These are phyloP conservation scores for Epithele typhae DNA, from an alignment of 768 basidiomycete genomes.

Conservation along the genomic window DNA sequence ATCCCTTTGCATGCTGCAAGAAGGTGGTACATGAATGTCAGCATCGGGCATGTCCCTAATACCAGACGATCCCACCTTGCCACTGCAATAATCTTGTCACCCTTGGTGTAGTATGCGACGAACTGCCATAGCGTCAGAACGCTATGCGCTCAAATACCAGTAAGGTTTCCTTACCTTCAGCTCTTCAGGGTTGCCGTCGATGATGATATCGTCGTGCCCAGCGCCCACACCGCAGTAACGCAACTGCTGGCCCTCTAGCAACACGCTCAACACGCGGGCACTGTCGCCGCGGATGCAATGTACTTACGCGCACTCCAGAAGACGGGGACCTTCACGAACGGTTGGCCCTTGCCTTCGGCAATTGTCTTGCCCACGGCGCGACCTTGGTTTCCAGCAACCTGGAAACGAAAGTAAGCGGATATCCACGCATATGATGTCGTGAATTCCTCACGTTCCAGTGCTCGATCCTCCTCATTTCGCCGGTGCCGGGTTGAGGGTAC, in stretches of 20 bases:
- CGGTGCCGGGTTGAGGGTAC: constrained; percentile 58
- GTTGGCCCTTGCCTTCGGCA: constrained; percentile 48
- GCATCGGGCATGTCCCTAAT: neutral
- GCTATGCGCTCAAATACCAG: too few relatives aligned
- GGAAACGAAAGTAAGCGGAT: neutral
- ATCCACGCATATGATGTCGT: too few relatives aligned
- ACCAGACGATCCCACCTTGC: constrained; percentile 41
- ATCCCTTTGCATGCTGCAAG: constrained; percentile 74
- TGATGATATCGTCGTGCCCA: constrained; percentile 70
- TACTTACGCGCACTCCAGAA: constrained; percentile 88
- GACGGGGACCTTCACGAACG: constrained; percentile 77
- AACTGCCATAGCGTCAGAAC: constrained; percentile 61
- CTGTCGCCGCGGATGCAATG: neutral
- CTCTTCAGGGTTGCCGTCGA: constrained; percentile 70
- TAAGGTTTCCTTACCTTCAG: constrained; percentile 76
- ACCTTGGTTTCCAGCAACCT: constrained; percentile 86
- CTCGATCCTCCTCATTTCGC: constrained; percentile 62
- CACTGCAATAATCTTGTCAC: constrained; percentile 60
- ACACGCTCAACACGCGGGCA: neutral
- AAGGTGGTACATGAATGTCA: neutral
- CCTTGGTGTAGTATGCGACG: constrained; percentile 73
- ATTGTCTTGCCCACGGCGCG: constrained; percentile 80
- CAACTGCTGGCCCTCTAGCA: constrained; percentile 75
- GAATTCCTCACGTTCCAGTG: constrained; percentile 76
- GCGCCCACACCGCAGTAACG: constrained; percentile 77